Evolutionary conservation across 176 grass and related monocot species (phyloP).

Genomic region (Urochloa ruziziensis): DNA sequence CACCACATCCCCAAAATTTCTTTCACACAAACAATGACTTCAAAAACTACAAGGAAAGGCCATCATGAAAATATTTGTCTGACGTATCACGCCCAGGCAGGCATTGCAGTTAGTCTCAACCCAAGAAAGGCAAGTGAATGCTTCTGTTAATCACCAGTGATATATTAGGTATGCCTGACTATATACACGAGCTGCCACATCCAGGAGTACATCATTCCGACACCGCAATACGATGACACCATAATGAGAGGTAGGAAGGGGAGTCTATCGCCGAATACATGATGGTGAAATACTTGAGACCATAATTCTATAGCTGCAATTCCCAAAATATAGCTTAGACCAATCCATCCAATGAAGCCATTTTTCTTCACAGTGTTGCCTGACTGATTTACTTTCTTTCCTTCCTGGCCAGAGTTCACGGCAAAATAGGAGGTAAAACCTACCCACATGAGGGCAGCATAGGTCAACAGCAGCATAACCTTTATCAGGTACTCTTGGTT

Average conservation of each 20-base stretch:
- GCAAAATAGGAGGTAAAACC: constrained; percentile 63
- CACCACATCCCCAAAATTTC: not conserved
- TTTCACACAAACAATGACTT: not conserved
- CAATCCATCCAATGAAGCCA: constrained; percentile 54
- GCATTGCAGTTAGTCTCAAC: too few species aligned
- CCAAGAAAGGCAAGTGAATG: not conserved
- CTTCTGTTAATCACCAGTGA: not conserved
- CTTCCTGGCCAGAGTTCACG: not conserved
- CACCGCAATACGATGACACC: constrained; percentile 61
- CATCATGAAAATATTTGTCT: too few species aligned
- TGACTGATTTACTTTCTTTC: constrained; percentile 25
- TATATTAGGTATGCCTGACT: constrained; percentile 48
- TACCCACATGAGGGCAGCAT: constrained; percentile 65
- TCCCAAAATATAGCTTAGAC: constrained; percentile 56
- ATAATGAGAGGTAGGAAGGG: constrained; percentile 89
- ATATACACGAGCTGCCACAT: constrained; percentile 74
- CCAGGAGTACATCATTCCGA: constrained; percentile 94
- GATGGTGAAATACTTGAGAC: constrained; percentile 62
- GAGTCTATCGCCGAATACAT: constrained; percentile 57
- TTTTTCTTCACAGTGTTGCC: constrained; percentile 29
- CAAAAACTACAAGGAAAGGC: not conserved
- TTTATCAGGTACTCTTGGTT: constrained; percentile 79
- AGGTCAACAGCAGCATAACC: constrained; percentile 62
- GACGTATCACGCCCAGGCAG: too few species aligned
- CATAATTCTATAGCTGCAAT: constrained; percentile 59